These are phyloP conservation scores for Penicillium verhagenii DNA, from an alignment of 495 filamentous ascomycete genomes.

Conservation along the genomic window DNA sequence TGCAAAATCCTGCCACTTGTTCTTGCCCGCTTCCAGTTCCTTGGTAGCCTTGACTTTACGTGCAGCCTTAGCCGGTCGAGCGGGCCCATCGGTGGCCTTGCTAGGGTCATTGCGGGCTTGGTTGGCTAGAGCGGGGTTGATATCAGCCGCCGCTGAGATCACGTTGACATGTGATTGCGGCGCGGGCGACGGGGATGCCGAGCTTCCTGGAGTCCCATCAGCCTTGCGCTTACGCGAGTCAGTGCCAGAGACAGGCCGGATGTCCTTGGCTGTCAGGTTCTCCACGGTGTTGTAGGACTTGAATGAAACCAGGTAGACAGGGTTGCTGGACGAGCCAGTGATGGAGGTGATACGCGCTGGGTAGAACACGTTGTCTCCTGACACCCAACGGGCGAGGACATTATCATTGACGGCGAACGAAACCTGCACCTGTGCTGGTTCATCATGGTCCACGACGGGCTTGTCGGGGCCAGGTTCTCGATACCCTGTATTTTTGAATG, in stretches of 20 bases:
- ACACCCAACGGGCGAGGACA: slow-evolving; percentile 85
- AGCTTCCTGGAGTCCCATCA: slow-evolving; percentile 66
- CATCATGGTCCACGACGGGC: slow-evolving; percentile 40
- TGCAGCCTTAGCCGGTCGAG: slow-evolving; percentile 61
- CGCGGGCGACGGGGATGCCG: slow-evolving; percentile 46
- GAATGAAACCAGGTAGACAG: slow-evolving; percentile 92
- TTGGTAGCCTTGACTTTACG: slow-evolving; percentile 88
- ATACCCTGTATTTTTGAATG: slow-evolving; percentile 66
- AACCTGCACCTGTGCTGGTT: slow-evolving; percentile 35
- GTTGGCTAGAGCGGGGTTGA: slow-evolving; percentile 75
- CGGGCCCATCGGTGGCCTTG: slow-evolving; percentile 65
- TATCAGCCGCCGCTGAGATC: slow-evolving; percentile 83
- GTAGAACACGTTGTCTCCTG: slow-evolving; percentile 88
- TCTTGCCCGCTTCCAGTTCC: slow-evolving; percentile 86
- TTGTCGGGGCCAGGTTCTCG: slow-evolving; percentile 59
- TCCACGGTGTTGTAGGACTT: slow-evolving; percentile 82
- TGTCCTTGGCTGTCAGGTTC: slow-evolving; percentile 78
- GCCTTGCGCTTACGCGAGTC: slow-evolving; percentile 86
- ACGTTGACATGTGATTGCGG: slow-evolving; percentile 54
- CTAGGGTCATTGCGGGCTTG: slow-evolving; percentile 65
- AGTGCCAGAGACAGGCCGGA: slow-evolving; percentile 67
- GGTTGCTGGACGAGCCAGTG: slow-evolving; percentile 82
- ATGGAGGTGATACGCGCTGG: slow-evolving; percentile 90
- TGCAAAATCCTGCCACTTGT: slow-evolving; percentile 91
- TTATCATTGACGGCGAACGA: slow-evolving; percentile 85